Conservation (phyloP, 495 filamentous ascomycete genomes). For the Penicillium angulare region DNA sequence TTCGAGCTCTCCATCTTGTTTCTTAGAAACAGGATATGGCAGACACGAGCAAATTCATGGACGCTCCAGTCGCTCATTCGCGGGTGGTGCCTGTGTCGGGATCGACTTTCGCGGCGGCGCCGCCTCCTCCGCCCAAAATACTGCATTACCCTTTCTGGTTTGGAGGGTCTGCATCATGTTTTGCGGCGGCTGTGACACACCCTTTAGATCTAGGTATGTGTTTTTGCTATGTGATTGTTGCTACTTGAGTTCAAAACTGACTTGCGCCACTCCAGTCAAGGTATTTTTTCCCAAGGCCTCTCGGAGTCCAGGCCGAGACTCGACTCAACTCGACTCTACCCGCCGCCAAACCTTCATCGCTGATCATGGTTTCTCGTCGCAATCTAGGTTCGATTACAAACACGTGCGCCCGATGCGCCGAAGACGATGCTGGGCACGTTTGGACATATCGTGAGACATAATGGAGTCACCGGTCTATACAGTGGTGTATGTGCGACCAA, state of each 20-base stretch:
- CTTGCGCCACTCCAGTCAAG: slow-evolving; percentile 41
- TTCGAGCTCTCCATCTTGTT: no score
- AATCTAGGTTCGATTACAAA: slow-evolving; percentile 82
- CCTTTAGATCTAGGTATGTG: slow-evolving; percentile 69
- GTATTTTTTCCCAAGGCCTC: slow-evolving; percentile 31
- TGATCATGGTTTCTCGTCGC: slow-evolving; percentile 17
- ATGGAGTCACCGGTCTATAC: slow-evolving; percentile 76
- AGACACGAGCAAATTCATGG: slow-evolving; percentile 38
- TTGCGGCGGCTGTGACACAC: slow-evolving; percentile 87
- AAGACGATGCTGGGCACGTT: slow-evolving; percentile 80
- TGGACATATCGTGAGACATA: slow-evolving; percentile 64
- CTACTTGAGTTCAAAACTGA: slow-evolving; percentile 14
- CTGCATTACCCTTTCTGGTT: slow-evolving; percentile 89
- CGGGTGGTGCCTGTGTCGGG: slow-evolving; percentile 25
- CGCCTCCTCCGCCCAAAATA: slow-evolving; percentile 28
- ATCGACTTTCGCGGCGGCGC: no score
- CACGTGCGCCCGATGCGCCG: slow-evolving; percentile 62
- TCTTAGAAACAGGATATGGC: slow-evolving; percentile 32
- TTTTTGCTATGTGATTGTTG: not conserved
- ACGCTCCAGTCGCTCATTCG: slow-evolving; percentile 26
- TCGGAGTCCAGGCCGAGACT: slow-evolving; percentile 10
- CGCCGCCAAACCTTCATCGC: slow-evolving; percentile 7
- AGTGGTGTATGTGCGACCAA: slow-evolving; percentile 57
- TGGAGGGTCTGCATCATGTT: slow-evolving; percentile 85
- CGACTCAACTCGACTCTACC: not conserved